Conservation (phyloP, 108 stramenopile species). For the Conticribra guillardii region DNA sequence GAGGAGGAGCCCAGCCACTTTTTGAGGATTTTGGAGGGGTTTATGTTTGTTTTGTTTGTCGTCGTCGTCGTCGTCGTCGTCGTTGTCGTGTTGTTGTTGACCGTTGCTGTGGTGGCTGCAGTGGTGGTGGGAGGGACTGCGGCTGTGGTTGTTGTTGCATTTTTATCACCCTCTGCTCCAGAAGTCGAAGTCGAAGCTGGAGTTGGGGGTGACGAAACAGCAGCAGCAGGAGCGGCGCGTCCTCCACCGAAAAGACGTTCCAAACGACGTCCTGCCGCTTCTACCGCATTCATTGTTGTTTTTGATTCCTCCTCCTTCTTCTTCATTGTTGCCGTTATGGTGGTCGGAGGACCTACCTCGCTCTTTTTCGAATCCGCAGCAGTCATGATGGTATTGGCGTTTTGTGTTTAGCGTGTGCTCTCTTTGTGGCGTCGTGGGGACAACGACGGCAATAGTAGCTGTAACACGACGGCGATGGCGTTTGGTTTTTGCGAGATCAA, state of each 20-base stretch:
- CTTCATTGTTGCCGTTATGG: background rate
- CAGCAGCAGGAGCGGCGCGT: constrained; percentile 27
- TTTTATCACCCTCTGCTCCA: too few relatives aligned
- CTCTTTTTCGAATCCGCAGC: background rate
- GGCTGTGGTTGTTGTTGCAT: constrained; percentile 25
- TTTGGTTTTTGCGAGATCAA: too few relatives aligned
- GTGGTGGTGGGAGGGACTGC: background rate
- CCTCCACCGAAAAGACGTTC: constrained; percentile 76
- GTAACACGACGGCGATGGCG: too few relatives aligned
- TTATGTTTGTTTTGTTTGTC: constrained; percentile 10
- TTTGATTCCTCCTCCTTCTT: background rate
- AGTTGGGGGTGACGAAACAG: too few relatives aligned
- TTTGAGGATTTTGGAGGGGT: constrained; percentile 78
- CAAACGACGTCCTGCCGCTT: constrained; percentile 77
- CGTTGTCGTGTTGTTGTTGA: background rate
- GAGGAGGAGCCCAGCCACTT: constrained; percentile 83
- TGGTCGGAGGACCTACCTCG: background rate
- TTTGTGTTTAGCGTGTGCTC: too few relatives aligned
- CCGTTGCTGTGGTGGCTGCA: background rate
- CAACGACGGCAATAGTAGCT: too few relatives aligned
- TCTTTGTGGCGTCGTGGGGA: too few relatives aligned
- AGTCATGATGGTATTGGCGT: too few relatives aligned
- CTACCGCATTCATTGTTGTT: constrained; percentile 39
- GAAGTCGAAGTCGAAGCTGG: too few relatives aligned
- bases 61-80: background rate